Evolutionary conservation across 78 protist genomes (phyloP).

Genomic region (Dictyostelium capitatum): DNA sequence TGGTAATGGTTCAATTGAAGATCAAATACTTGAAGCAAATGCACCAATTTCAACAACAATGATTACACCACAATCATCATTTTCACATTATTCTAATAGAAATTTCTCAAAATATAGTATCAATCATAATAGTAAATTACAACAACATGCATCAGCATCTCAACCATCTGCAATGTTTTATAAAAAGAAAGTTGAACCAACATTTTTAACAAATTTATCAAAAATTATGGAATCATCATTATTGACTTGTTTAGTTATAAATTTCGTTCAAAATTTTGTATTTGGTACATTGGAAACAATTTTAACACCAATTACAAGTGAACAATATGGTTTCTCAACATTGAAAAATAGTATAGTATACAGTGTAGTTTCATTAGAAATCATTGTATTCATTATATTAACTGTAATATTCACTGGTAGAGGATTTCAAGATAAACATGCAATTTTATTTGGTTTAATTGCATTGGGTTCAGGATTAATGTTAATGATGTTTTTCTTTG

Average conservation of each 20-base stretch:
- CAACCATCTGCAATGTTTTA: neutral
- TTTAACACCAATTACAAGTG: conserved; percentile 48
- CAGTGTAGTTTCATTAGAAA: conserved; percentile 27
- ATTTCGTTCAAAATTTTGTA: conserved; percentile 75
- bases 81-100: conserved; percentile 9
- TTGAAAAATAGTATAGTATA: conserved; percentile 42
- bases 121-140: neutral
- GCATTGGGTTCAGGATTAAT: conserved; percentile 55
- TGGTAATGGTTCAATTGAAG: neutral
- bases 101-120: neutral
- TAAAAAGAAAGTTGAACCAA: neutral
- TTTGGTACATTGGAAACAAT: conserved; percentile 66
- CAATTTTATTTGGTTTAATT: conserved; percentile 36
- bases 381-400: conserved; percentile 59
- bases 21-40: neutral
- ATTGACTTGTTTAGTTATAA: conserved; percentile 61
- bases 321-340: conserved; percentile 44
- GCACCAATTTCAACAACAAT: conserved; percentile 1
- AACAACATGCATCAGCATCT: neutral
- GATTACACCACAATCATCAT: conserved; percentile 37
- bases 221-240: conserved; percentile 41
- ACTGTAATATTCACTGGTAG: conserved; percentile 32
- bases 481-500: conserved; percentile 49
- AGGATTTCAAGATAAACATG: conserved; percentile 64
- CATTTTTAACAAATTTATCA: conserved; percentile 15